A percentile compares a stretch with the other conserved stretches of the same genome.
phyloP scores from a whole-genome alignment of 192 early-diverging fungal species.

The Umbelopsis ramanniana region DNA sequence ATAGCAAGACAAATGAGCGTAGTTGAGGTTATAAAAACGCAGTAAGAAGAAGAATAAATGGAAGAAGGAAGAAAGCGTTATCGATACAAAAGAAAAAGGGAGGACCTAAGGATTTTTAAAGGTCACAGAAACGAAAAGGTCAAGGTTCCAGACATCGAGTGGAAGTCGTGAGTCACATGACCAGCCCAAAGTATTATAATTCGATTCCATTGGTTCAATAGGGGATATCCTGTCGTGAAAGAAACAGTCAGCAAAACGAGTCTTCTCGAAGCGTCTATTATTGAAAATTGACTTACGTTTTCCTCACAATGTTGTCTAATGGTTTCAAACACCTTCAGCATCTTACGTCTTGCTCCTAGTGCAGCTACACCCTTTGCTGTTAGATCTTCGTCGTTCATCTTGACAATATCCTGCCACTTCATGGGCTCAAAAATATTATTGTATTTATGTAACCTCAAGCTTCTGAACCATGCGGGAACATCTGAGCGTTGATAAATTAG shows the following conservation, averaged over 20 bases:
- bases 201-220: conserved; percentile 2
- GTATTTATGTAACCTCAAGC: conserved; percentile 95
- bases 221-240: conserved; percentile 4
- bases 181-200: too few relatives aligned
- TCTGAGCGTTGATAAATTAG: conserved; percentile 49
- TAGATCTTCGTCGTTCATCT: conserved; percentile 80
- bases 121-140: not conserved
- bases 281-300: conserved; percentile 28
- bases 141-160: not conserved
- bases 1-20: not conserved
- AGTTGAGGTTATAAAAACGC: not conserved
- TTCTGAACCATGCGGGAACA: conserved; percentile 93
- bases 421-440: conserved; percentile 83
- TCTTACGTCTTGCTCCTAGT: conserved; percentile 92
- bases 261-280: not conserved
- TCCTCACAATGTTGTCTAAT: conserved; percentile 47
- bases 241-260: not conserved
- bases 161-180: too few relatives aligned
- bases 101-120: not conserved
- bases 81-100: not conserved
- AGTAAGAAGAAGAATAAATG: not conserved
- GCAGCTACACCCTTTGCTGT: conserved; percentile 86
- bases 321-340: conserved; percentile 94
- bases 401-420: conserved; percentile 89
- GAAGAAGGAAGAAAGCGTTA: conserved; percentile 4